These are phyloP conservation scores for Phlebiopsis flavidoalba DNA, from an alignment of 768 basidiomycete genomes.

Conservation along the genomic window DNA sequence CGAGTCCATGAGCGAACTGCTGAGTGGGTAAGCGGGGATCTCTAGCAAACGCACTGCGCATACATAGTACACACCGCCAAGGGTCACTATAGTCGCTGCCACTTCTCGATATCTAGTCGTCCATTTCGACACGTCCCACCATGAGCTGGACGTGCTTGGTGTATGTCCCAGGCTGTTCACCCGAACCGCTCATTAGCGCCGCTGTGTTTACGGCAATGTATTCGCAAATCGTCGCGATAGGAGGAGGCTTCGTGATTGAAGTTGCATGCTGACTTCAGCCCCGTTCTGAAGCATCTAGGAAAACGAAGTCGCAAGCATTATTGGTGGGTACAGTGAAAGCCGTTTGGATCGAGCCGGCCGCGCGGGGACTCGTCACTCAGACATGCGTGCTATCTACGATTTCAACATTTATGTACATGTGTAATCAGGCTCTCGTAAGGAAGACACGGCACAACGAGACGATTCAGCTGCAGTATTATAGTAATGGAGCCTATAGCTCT, in stretches of 20 bases:
- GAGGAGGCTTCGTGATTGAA: background rate
- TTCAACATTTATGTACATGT: background rate
- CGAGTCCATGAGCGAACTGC: background rate
- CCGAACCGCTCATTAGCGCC: background rate
- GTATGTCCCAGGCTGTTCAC: background rate
- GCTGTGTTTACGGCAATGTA: background rate
- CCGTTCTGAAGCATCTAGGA: background rate
- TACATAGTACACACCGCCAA: slow-evolving; percentile 23
- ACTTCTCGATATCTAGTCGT: slow-evolving; percentile 8
- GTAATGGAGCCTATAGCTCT: too few species aligned
- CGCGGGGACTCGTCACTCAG: background rate
- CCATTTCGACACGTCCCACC: background rate
- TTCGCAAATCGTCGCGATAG: background rate
- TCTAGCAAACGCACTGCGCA: slow-evolving; percentile 24
- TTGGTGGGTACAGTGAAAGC: background rate
- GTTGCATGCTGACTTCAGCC: background rate
- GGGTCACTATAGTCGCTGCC: slow-evolving; percentile 12
- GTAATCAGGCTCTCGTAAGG: background rate
- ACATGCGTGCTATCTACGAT: background rate
- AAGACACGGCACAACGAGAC: background rate
- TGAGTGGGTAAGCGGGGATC: background rate
- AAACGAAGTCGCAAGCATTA: background rate
- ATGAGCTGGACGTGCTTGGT: background rate
- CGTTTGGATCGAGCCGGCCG: background rate
- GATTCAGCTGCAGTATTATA: too few species aligned